Base-by-base conservation (phyloP, 306 rosid species). In the Trifolium repens region DNA sequence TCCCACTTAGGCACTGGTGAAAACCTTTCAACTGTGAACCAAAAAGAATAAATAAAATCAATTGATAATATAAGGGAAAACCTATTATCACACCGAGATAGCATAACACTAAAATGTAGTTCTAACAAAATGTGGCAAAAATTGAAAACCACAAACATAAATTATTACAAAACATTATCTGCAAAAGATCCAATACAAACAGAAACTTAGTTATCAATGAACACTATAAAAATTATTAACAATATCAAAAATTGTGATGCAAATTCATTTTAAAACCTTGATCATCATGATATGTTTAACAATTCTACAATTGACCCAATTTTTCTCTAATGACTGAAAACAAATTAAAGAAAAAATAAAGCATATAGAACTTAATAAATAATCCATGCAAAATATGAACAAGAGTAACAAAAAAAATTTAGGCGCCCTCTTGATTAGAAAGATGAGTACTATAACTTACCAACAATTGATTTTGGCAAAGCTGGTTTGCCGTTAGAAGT, bases 1-100 rank as follows among this genome's bases (percentile, higher is more conserved):
- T 94, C 98, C 98, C 98, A 94, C 8, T 59, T 6, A 15, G 96
- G 97, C 65, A 88, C 88, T 6, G 77, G 66, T 1, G 72, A 60
- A 61, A 81, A 86, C 85, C 87, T 69, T 47, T 16, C 80, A 65
- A 71, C 92, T 86, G 83, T 26, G 72, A 77, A 73, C 37, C 73
- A 67, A 73, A 59, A 80, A 22, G 30, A 64, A 24, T 7, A 61
- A 16, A 24, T 43, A 22, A 19, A 16, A 67, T 69, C 49, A 81
- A 72, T 64, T 53, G 61, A 63, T 73, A 40, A 74, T 53, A 49
- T 22, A 74, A 35, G 75, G 60, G 39, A 68, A 55, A 78, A 50
- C 74, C 13, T 27, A 43, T 30, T 19, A 66, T 74, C 57, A 77
- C 52, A 67, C 14, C 37, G 65, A 77, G 53, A 68, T 16, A 42